Evolutionary conservation across 257 asterid species (phyloP), one percentile per base, ranked within the genome.

Genomic region (Avicennia marina): DNA sequence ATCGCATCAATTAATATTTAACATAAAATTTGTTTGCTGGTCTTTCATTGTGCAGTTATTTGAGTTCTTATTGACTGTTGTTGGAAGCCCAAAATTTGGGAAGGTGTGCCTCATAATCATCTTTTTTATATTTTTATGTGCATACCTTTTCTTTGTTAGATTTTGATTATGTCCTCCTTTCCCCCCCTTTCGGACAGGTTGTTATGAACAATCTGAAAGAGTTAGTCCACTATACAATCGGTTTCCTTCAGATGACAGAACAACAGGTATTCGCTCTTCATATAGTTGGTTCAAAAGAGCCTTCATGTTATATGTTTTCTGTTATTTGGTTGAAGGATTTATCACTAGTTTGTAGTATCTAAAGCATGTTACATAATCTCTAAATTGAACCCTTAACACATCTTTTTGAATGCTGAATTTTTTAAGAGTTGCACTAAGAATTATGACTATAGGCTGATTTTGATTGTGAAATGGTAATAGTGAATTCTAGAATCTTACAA

Each of bases 171-270:
- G 17, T 47, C 65, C 61, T 15, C 58, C 55, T 55, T 36, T 72
- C 36, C 24, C 2, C 56, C 24, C n/a, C n/a, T n/a, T n/a, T n/a
- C n/a, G n/a, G n/a, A n/a, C 63, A 91, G 98, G 85, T 80, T 63
- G 72, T 91, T 48, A 73, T 62, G 68, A 69, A 72, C 77, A 89
- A 84, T 76, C 73, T 84, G 61, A 77, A 83, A 72, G 98, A 91
- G 75, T 77, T 91, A 65, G 94, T 77, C 48, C 89, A 88, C 78
- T 82, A 75, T 72, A 86, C 87, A 27, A 79, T 91, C 62, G 89
- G 95, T 64, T 89, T 88, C 75, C 85, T 88, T 68, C 97, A 89
- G 77, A 86, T 86, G 73, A 83, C 98, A 1, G 97, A 91, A 69
- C 95, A 86, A 41, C 98, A 91, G 98, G 98, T 88, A 67, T 46